Conservation (phyloP, 306 rosid genomes). For the Vachellia pachyceras region DNA sequence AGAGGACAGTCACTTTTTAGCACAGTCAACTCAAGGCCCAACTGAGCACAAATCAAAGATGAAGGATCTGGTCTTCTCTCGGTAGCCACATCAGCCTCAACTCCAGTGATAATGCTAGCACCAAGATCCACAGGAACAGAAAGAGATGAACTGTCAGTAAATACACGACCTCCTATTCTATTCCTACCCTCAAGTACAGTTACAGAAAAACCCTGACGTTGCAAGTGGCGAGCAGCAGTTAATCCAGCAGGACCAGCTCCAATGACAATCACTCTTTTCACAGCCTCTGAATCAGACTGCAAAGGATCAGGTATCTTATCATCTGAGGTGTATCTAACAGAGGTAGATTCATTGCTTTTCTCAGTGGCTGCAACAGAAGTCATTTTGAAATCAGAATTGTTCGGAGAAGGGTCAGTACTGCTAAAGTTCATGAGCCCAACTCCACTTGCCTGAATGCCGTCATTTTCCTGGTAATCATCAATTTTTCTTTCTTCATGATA, state of each 20-base stretch:
- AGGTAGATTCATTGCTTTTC: slow-evolving; percentile 44
- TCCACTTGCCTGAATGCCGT: slow-evolving; percentile 44
- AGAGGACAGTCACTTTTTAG: slow-evolving; percentile 98
- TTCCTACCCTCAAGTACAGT: slow-evolving; percentile 89
- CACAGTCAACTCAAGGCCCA: slow-evolving; percentile 91
- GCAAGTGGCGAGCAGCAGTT: slow-evolving; percentile 96
- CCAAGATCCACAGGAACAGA: slow-evolving; percentile 99
- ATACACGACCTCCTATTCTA: slow-evolving; percentile 96
- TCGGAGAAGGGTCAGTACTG: slow-evolving; percentile 48
- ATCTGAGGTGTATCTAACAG: slow-evolving; percentile 44
- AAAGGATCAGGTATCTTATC: slow-evolving; percentile 45
- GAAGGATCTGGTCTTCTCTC: slow-evolving; percentile 99
- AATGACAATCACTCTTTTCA: slow-evolving; percentile 77
- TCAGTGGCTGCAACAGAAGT: slow-evolving; percentile 50
- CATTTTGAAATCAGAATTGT: slow-evolving; percentile 47
- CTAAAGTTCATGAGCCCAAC: slow-evolving; percentile 40
- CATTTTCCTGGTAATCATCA: slow-evolving; percentile 44
- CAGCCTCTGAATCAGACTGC: slow-evolving; percentile 53
- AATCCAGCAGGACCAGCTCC: slow-evolving; percentile 99
- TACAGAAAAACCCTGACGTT: slow-evolving; percentile 89
- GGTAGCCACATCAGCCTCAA: slow-evolving; percentile 98
- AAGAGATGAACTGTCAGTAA: slow-evolving; percentile 83
- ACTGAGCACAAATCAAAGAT: slow-evolving; percentile 92
- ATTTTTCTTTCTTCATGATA: slow-evolving; percentile 49
- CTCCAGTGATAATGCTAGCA: slow-evolving; percentile 99